Conservation (phyloP, 2,329 filamentous ascomycete genomes). For the Phyllosticta citribraziliensis region DNA sequence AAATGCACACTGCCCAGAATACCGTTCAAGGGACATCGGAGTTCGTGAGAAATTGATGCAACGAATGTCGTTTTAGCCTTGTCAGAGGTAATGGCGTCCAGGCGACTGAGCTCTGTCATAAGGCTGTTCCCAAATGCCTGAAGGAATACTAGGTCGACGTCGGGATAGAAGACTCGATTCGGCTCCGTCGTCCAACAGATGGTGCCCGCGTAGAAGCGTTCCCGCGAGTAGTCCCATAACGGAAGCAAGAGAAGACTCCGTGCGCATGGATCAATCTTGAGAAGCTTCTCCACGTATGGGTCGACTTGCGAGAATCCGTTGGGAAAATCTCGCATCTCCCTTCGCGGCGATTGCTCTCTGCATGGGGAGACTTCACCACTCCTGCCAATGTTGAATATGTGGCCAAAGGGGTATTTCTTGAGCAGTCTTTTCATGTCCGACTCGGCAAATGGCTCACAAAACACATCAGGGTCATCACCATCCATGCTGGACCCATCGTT, state of each 20-base stretch:
- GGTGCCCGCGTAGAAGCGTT: constrained; percentile 29
- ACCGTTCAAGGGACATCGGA: constrained; percentile 52
- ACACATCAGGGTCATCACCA: constrained; percentile 1
- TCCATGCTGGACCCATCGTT: constrained; percentile 2
- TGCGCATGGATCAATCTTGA: constrained; percentile 18
- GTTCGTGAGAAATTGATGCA: constrained; percentile 51
- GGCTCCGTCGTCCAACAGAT: constrained; percentile 29
- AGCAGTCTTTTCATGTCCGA: constrained; percentile 25
- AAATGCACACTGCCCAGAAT: constrained; percentile 42
- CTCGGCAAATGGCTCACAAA: constrained; percentile 16
- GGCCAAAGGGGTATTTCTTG: constrained; percentile 24
- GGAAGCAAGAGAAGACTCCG: constrained; percentile 30
- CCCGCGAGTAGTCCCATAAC: constrained; percentile 29
- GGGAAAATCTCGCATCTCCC: neutral
- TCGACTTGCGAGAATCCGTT: neutral
- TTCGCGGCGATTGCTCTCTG: neutral
- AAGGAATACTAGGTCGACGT: constrained; percentile 28
- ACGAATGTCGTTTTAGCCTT: constrained; percentile 49
- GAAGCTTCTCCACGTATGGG: neutral
- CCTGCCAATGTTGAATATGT: constrained; percentile 30
- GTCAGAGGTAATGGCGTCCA: constrained; percentile 29
- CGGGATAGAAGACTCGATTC: constrained; percentile 27
- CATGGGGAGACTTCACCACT: neutral
- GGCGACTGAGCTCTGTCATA: constrained; percentile 29
- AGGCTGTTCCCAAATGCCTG: constrained; percentile 27